Base-by-base conservation (phyloP, 2,329 filamentous ascomycete genomes). In the Mariannaea sp. region DNA sequence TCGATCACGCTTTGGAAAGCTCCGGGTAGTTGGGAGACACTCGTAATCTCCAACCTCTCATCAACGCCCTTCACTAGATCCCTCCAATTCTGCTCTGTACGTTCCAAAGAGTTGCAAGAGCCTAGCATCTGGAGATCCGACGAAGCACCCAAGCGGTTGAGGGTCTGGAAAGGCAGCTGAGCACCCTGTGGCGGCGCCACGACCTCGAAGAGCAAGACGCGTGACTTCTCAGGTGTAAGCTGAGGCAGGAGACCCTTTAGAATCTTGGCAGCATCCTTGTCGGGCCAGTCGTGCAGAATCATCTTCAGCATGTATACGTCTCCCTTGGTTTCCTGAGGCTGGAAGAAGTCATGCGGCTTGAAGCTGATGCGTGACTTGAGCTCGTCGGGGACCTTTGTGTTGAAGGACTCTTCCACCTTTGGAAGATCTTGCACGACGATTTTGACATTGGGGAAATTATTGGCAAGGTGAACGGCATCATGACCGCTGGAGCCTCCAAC, bases 261-360 rank as follows among this genome's bases (percentile, higher is more conserved):
- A 29, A 80, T 76, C 36, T 67, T 63, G 20, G 68, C 55, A 1
- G 69, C 68, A 42, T 77, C 70, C 24, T 71, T 66, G 36, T 82
- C 77, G 0, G 78, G 72, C 78, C 79, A 82, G 69, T 82, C 79
- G 64, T 83, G 79, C 7, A 84, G 68, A 42, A 83, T 80, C 56
- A 74, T 68, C 55, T 80, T 80, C 49, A 83, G 66, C 44, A 82
- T 68, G 67, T 80, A 83, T 33, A 81, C 68, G 5, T 79, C 77
- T 2, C 72, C 80, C 14, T 67, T 50, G 4, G 67, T 62, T 7
- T 64, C 51, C 49, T 76, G 73, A 1, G 70, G 68, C 22, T 65
- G 44, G 60, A 75, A 71, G 56, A 76, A 71, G 54, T 72, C 67
- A 53, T 74, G 71, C 5, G 65, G 55, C 40, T 68, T 54, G 51